Evolutionary conservation across 345 rosid species (phyloP), one percentile per base, ranked within the genome.

Genomic region (Hirschfeldia incana): DNA sequence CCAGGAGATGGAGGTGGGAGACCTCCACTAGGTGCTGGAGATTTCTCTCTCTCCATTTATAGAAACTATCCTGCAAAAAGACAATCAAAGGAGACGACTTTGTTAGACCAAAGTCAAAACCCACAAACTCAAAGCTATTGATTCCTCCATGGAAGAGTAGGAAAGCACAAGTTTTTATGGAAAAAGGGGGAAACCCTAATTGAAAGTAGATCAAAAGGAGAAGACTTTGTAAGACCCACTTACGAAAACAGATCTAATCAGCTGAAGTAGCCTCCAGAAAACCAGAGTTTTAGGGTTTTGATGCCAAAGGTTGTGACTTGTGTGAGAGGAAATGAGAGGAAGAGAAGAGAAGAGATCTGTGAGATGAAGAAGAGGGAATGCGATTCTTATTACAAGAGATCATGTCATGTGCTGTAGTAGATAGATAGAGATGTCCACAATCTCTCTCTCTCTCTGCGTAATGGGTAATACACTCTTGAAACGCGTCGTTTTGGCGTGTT

Each of bases 21-120:
- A 69, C 97, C 87, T 21, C 89, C 84, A 75, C 85, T 65, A 65
- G 82, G 87, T 51, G 78, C 69, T 0, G 84, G 78, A 62, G 88
- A 67, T 77, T 89, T 92, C 62, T 89, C 97, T 84, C 85, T 89
- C 9, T 94, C 97, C 98, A 94, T 94, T 70, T 62, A 8, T 37
- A 37, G 10, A n/a, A 0, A 65, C 6, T 28, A 36, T 27, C 42
- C 67, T 32, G 57, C 57, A 51, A 51, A 51, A 21, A 21, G 0
- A 37, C 15, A 5, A 0, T 2, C 13, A 16, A 51, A 51, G 57
- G 21, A 63, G 42, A 51, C 3, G 13, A 78, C 32, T 69, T n/a
- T 37, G 33, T 51, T 1, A 13, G 55, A 65, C 33, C 16, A 37
- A 72, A 55, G 4, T 13, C 16, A 28, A 12, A 44, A 44, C 15